Conservation (phyloP, 345 rosid species). For the Euclidium syriacum region DNA sequence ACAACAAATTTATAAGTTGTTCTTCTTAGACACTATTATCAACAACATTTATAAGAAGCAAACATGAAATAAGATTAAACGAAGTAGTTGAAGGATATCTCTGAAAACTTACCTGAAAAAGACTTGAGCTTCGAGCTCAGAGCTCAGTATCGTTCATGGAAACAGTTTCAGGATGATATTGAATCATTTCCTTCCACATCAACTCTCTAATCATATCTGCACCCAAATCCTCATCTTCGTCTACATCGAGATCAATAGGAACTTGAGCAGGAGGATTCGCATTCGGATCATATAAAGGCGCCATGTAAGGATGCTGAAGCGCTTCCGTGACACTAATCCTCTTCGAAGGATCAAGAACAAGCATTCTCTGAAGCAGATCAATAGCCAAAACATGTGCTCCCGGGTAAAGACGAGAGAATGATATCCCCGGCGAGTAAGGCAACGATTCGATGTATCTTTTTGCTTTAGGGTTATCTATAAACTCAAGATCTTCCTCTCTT, state of each 20-base stretch:
- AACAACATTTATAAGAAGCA: constrained; percentile 8
- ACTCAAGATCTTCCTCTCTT: constrained; percentile 66
- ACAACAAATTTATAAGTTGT: background rate
- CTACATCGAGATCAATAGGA: constrained; percentile 72
- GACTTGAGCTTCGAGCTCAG: constrained; percentile 11
- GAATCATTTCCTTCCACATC: constrained; percentile 85
- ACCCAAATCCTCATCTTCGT: constrained; percentile 49
- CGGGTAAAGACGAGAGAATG: constrained; percentile 64
- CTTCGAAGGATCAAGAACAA: constrained; percentile 77
- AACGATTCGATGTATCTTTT: constrained; percentile 67
- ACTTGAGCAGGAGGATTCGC: constrained; percentile 65
- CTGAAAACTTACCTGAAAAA: background rate
- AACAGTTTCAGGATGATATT: constrained; percentile 62
- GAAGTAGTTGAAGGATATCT: constrained; percentile 6
- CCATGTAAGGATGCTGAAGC: constrained; percentile 85
- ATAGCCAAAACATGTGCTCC: constrained; percentile 64
- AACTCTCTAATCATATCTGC: constrained; percentile 78
- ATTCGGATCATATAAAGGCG: constrained; percentile 59
- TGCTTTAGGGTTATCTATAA: constrained; percentile 79
- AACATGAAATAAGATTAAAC: background rate
- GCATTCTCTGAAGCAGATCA: constrained; percentile 79
- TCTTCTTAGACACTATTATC: constrained; percentile 11
- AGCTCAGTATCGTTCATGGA: background rate
- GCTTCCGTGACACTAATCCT: constrained; percentile 85
- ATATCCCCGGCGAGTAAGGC: constrained; percentile 51